These are phyloP conservation scores for Salix viminalis DNA, from an alignment of 345 rosid species.

Conservation along the genomic window DNA sequence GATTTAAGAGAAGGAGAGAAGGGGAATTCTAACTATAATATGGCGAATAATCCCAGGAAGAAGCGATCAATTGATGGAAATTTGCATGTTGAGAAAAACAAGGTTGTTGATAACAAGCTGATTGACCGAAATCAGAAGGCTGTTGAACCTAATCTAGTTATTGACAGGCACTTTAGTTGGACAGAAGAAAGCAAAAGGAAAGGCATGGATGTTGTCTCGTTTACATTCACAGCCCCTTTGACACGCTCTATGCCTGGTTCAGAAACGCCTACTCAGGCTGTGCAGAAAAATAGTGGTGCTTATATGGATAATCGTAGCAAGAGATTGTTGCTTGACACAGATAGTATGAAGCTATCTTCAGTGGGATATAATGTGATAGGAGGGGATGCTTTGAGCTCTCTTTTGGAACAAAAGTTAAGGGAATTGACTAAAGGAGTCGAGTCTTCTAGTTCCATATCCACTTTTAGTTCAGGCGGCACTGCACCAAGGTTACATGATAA, in stretches of 20 bases:
- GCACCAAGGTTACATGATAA: constrained; percentile 12
- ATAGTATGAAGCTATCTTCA: constrained; percentile 44
- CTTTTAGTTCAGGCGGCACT: not conserved
- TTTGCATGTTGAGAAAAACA: constrained; percentile 38
- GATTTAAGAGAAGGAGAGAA: constrained; percentile 36
- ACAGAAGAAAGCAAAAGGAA: constrained; percentile 56
- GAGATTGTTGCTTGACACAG: constrained; percentile 45
- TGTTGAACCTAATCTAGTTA: constrained; percentile 25
- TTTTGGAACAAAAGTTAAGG: constrained; percentile 79
- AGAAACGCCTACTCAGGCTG: constrained; percentile 32
- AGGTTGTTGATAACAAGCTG: constrained; percentile 23
- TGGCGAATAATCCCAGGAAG: constrained; percentile 50
- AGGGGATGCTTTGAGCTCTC: constrained; percentile 72
- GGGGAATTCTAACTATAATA: constrained; percentile 31
- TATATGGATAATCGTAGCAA: constrained; percentile 37
- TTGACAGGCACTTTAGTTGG: constrained; percentile 38
- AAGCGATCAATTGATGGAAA: constrained; percentile 57
- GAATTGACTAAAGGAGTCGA: constrained; percentile 59
- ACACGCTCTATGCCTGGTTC: constrained; percentile 36
- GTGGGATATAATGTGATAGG: constrained; percentile 58
- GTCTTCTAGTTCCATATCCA: constrained; percentile 42
- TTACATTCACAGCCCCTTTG: constrained; percentile 75
- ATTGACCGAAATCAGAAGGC: constrained; percentile 34
- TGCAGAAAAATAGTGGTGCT: constrained; percentile 22
- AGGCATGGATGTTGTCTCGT: constrained; percentile 74